Conservation (phyloP, 1,139 yeast species). For the Debaryomyces sp. region DNA sequence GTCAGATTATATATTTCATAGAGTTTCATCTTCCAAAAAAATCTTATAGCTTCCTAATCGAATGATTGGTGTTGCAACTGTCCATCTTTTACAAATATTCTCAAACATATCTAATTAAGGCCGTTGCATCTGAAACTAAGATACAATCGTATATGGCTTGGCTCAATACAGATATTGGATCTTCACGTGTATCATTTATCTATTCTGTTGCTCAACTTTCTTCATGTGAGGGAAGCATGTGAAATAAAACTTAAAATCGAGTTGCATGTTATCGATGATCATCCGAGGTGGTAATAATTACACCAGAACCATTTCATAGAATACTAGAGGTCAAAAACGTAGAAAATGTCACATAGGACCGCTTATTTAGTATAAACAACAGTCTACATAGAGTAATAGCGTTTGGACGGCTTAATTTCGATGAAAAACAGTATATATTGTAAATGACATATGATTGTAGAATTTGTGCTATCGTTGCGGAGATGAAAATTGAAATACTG, state of each 20-base stretch:
- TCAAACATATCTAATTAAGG: no score
- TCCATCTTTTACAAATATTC: no score
- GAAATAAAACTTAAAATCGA: not conserved
- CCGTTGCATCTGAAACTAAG: not conserved
- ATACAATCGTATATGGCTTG: not conserved
- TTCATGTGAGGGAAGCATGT: slow-evolving; percentile 1
- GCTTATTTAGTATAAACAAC: not conserved
- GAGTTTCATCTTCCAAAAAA: no score
- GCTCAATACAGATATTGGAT: not conserved
- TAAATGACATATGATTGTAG: not conserved
- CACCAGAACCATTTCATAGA: not conserved
- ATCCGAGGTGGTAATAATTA: not conserved
- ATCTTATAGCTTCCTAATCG: no score
- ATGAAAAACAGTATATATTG: not conserved
- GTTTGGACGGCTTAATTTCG: not conserved
- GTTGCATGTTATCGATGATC: not conserved
- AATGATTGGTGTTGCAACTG: no score
- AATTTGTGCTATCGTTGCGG: not conserved
- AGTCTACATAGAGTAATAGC: not conserved
- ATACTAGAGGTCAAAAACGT: not conserved
- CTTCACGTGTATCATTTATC: not conserved
- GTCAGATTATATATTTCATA: no score
- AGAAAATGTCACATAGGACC: not conserved
- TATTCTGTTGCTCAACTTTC: not conserved
- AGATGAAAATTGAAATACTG: not conserved